These are phyloP conservation scores for Ustilago cynodontis DNA, from an alignment of 1,284 basidiomycete genomes.

Conservation along the genomic window DNA sequence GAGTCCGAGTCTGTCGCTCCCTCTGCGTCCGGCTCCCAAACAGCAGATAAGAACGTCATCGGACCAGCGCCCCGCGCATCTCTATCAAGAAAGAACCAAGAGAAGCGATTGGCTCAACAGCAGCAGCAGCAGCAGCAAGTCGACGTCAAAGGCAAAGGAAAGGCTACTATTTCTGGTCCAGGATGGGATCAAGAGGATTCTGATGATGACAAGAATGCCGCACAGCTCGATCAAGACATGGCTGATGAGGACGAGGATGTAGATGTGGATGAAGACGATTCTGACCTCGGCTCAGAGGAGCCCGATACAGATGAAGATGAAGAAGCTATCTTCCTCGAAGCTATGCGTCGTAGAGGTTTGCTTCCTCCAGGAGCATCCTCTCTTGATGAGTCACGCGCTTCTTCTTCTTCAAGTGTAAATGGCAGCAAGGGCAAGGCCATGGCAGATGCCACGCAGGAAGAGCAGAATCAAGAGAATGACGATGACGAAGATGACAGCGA, in stretches of 20 bases:
- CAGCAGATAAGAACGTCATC: conserved; percentile 15
- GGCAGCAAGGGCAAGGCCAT: conserved; percentile 11
- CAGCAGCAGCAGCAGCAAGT: background rate
- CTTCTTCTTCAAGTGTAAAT: conserved; percentile 12
- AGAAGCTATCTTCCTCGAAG: conserved; percentile 60
- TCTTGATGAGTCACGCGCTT: background rate
- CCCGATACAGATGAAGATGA: conserved; percentile 62
- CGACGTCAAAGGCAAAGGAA: conserved; percentile 34
- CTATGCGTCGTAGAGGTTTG: conserved; percentile 61
- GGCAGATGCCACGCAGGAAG: background rate
- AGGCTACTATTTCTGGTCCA: conserved; percentile 24
- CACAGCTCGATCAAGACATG: conserved; percentile 16
- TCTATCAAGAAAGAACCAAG: conserved; percentile 38
- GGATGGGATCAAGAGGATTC: conserved; percentile 37
- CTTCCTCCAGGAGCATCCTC: conserved; percentile 14
- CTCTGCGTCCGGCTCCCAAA: conserved; percentile 13
- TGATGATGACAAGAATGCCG: conserved; percentile 18
- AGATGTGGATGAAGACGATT: conserved; percentile 21
- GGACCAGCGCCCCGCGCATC: conserved; percentile 45
- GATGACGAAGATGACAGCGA: conserved; percentile 25
- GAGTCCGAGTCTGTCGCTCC: conserved; percentile 29
- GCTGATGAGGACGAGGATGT: conserved; percentile 13
- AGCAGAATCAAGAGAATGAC: conserved; percentile 5
- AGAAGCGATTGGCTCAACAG: conserved; percentile 18
- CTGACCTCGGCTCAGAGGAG: conserved; percentile 41